phyloP scores from a whole-genome alignment of 805 yeast species.

The Suhomyces emberorum region DNA sequence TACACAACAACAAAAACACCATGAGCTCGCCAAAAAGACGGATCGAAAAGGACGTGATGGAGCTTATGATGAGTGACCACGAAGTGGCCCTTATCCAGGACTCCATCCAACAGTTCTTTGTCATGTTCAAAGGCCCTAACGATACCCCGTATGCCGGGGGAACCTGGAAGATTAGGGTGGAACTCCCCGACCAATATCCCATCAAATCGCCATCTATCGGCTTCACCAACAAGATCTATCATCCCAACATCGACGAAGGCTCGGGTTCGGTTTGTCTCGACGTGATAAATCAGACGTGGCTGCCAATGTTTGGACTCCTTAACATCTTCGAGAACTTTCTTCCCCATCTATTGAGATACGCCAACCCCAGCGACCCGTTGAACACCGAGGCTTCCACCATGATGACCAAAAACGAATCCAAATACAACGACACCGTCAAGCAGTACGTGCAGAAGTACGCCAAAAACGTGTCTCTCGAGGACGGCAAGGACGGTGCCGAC shows the following conservation, averaged over 20 bases:
- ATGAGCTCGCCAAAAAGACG: slow-evolving; percentile 60
- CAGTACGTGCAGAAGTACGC: slow-evolving; percentile 68
- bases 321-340: slow-evolving; percentile 90
- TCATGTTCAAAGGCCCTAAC: slow-evolving; percentile 80
- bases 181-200: slow-evolving; percentile 92
- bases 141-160: slow-evolving; percentile 86
- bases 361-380: slow-evolving; percentile 91
- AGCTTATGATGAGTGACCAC: slow-evolving; percentile 91
- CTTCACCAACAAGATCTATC: slow-evolving; percentile 84
- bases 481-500: slow-evolving; percentile 25
- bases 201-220: slow-evolving; percentile 96
- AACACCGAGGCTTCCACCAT: slow-evolving; percentile 86
- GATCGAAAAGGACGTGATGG: slow-evolving; percentile 95
- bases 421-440: slow-evolving; percentile 67
- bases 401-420: slow-evolving; percentile 62
- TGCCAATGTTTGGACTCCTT: slow-evolving; percentile 90
- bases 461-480: slow-evolving; percentile 43
- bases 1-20: background rate
- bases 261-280: slow-evolving; percentile 93
- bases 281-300: slow-evolving; percentile 97
- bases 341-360: slow-evolving; percentile 88
- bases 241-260: slow-evolving; percentile 90
- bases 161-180: slow-evolving; percentile 86
- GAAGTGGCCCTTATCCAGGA: slow-evolving; percentile 83
- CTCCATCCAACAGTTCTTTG: slow-evolving; percentile 75